These are phyloP conservation scores for Wickerhamiella sorbophila DNA, from an alignment of 805 yeast species.

Conservation along the genomic window DNA sequence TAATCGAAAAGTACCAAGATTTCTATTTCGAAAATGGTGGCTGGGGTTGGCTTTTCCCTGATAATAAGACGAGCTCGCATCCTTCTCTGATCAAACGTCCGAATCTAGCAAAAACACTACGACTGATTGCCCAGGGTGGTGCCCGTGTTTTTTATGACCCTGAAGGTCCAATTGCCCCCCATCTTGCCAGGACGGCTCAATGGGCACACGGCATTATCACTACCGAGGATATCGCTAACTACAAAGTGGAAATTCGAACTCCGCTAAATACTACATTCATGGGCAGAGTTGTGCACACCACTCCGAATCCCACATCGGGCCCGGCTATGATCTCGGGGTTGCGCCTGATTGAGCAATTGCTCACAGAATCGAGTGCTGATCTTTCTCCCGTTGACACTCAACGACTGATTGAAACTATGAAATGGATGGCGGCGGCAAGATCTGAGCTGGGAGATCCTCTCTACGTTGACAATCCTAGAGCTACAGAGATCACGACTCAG, in stretches of 20 bases:
- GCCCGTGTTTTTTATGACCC: constrained; percentile 75
- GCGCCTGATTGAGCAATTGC: constrained; percentile 40
- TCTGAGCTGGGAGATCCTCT: constrained; percentile 68
- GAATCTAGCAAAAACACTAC: constrained; percentile 50
- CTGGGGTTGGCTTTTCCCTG: constrained; percentile 23
- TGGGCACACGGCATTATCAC: constrained; percentile 54
- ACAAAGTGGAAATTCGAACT: constrained; percentile 36
- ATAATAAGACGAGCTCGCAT: constrained; percentile 4
- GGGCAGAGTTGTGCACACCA: constrained; percentile 36
- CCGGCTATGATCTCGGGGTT: constrained; percentile 67
- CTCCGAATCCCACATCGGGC: constrained; percentile 72
- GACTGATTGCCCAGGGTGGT: constrained; percentile 60
- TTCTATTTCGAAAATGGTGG: constrained; percentile 10
- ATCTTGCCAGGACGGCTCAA: constrained; percentile 37
- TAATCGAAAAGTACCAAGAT: not conserved
- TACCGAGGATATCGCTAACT: constrained; percentile 49
- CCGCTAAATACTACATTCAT: constrained; percentile 31
- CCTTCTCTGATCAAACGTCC: constrained; percentile 29
- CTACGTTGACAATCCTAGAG: constrained; percentile 24
- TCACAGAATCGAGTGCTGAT: constrained; percentile 28
- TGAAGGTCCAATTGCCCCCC: constrained; percentile 52
- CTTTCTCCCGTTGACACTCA: constrained; percentile 41
- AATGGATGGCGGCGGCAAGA: constrained; percentile 82
- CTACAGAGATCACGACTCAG: constrained; percentile 32
- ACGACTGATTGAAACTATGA: constrained; percentile 70